Base-by-base conservation (phyloP, 148 eudicot species). In the Euryodendron excelsum region DNA sequence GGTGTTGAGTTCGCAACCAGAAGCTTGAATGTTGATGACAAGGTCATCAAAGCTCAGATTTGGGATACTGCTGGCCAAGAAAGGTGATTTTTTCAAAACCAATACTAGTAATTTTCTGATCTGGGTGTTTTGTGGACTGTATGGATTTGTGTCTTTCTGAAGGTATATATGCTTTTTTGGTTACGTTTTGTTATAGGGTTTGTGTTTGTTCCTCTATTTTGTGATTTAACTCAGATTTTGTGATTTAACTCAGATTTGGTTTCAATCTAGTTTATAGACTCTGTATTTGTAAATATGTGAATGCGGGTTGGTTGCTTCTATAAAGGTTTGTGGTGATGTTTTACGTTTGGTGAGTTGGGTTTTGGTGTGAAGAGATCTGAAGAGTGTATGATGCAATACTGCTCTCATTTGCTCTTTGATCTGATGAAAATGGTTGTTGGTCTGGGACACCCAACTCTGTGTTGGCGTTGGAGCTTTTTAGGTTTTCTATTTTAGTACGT, bases 1-100 rank as follows among this genome's bases (percentile, higher is more conserved):
- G 91, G 91, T 18, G 83, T 80, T 13, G 83, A 80, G 75, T 80
- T 80, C 37, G 83, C 83, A 3, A 80, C 83, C 36, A 76, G 83
- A 17, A 75, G 74, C 70, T 62, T 80, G 52, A 80, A 62, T 33
- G 75, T 80, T 34, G 70, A 80, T 34, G 66, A 68, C 27, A 80
- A 80, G 75, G 79, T 80, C 61, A 80, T 80, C 79, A 80, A 80
- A 76, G 82, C 82, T 47, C 82, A 80, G 82, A 80, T 80, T 80
- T 80, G 82, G 82, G 82, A 80, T 34, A 75, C 83, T 31, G 83
- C 83, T 68, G 83, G 83, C 62, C 83, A 80, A 75, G 83, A 80
- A 75, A 80, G 78, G 78, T 80, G 9, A 45, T 62, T 3, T 27
- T 41, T 41, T 39, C 9, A n/a, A n/a, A n/a, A n/a, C n/a, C n/a